Conservation (phyloP, 2,329 filamentous ascomycete species). For the Emmonsiellopsis sp. region DNA sequence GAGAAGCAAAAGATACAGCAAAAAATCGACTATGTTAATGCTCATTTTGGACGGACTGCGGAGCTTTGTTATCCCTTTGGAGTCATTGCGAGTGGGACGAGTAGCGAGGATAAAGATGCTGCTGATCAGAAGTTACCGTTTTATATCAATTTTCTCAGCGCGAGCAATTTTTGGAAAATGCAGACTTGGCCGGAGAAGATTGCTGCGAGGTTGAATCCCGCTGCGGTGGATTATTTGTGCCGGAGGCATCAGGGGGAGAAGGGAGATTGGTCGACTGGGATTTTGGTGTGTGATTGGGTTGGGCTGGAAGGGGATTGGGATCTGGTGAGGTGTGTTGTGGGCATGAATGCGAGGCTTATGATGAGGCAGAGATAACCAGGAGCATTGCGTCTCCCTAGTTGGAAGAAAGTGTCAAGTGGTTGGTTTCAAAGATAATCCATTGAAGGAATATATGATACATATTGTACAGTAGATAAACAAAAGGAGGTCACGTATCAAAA, state of each 20-base stretch:
- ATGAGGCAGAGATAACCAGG: slow-evolving; percentile 17
- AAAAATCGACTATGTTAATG: slow-evolving; percentile 66
- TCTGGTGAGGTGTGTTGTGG: slow-evolving; percentile 73
- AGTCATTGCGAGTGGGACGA: slow-evolving; percentile 10
- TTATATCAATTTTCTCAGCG: slow-evolving; percentile 83
- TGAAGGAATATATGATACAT: slow-evolving; percentile 7
- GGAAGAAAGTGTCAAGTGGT: background rate
- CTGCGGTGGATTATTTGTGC: slow-evolving; percentile 52
- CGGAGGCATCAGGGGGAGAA: slow-evolving; percentile 42
- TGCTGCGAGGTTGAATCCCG: slow-evolving; percentile 77
- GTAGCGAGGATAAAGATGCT: slow-evolving; percentile 20
- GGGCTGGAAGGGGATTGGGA: slow-evolving; percentile 85
- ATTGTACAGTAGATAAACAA: slow-evolving; percentile 4
- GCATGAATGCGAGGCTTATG: slow-evolving; percentile 66
- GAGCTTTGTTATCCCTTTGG: slow-evolving; percentile 36
- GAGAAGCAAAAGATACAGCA: slow-evolving; percentile 64
- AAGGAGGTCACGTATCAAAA: background rate
- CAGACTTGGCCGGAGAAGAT: slow-evolving; percentile 91
- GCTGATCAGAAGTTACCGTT: slow-evolving; percentile 50
- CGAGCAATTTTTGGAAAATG: slow-evolving; percentile 87
- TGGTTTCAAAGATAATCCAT: background rate
- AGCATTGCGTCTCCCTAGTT: background rate
- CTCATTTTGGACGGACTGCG: slow-evolving; percentile 66
- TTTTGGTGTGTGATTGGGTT: slow-evolving; percentile 91
- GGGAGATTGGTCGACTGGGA: slow-evolving; percentile 69